Evolutionary conservation across 2,329 filamentous ascomycete genomes (phyloP), one percentile per base, ranked within the genome.

Genomic region (Venturia effusa): DNA sequence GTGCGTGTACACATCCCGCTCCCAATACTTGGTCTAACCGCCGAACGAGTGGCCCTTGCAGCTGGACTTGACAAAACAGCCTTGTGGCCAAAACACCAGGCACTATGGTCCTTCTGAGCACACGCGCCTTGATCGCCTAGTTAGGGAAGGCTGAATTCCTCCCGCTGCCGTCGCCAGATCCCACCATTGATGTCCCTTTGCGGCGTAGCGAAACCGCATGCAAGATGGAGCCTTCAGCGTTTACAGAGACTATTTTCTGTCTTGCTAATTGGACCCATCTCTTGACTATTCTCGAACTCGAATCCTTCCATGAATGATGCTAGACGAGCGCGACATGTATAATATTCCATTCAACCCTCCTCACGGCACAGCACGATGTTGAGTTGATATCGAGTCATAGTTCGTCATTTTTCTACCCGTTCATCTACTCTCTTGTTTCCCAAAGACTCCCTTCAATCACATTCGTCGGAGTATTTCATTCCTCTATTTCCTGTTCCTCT

Each of bases 151-250:
- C 30, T 34, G 30, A 34, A 55, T 32, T 19, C 51, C 22, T 55
- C 30, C 51, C 51, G 51, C 22, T 55, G 27, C n/a, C 15, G 51
- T 34, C 30, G 51, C 51, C 51, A 55, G 51, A 32, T 54, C 24
- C 48, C 48, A 54, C 48, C 48, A 54, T 54, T 54, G 13, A 55
- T 34, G 51, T 32, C 30, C 51, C 30, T 5, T 34, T 34, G 51
- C n/a, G 51, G 51, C 51, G 51, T 55, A 55, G 22, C 51, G 51
- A 34, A n/a, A 3, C 51, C 51, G 30, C 51, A 34, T 54, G 48
- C 48, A 54, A 54, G 48, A 54, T 54, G 24, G 51, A 55, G 27
- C 51, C 51, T 55, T 34, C 51, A 55, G 51, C 51, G 51, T 55
- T 55, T 34, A 55, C 15, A 55, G 27, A 34, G 34, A 32, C 51